Evolutionary conservation across 148 eudicot species (phyloP), one percentile per base, ranked within the genome.

Genomic region (Rhododendron ferrugineum): DNA sequence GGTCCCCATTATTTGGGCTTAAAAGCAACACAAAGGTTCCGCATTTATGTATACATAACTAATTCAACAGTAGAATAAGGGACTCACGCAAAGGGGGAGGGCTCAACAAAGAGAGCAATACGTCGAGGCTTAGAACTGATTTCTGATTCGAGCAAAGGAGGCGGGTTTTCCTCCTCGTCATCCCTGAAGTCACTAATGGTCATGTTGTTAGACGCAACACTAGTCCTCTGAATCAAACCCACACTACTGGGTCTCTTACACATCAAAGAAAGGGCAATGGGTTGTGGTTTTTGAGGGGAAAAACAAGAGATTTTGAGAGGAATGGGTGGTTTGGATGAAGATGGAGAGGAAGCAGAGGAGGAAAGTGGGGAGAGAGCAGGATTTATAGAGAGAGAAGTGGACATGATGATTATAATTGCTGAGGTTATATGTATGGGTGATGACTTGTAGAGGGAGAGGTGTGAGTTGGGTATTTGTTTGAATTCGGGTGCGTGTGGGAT

Each of bases 81-180:
- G 32, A 87, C 98, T 94, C 89, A 97, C 99, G 99, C 91, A 86
- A 97, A 97, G 3, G 99, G 99, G 82, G 99, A 96, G 77, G 99
- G 99, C 96, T 96, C 99, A 40, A 96, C 97, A 89, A 96, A 96
- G 85, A 96, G 97, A 86, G 96, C 99, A 85, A 96, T 96, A 15
- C 99, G 91, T 44, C 97, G 92, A 84, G 99, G 99, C 84, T 84
- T 89, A 11, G 94, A 90, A 88, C 85, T 73, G 42, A 85, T 52
- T 58, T 94, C 99, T 14, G 89, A 84, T 72, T 94, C 95, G 64
- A 92, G 87, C 79, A 92, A 81, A 85, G 79, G 85, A 80, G 95
- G 84, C 6, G 94, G 95, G 26, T 44, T 74, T 46, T 90, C 91
- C 32, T 86, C 37, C 28, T 90, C 94, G 23, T 87, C 94, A 34